phyloP scores from a whole-genome alignment of 2,329 filamentous ascomycete genomes.

The Sclerotinia glacialis region DNA sequence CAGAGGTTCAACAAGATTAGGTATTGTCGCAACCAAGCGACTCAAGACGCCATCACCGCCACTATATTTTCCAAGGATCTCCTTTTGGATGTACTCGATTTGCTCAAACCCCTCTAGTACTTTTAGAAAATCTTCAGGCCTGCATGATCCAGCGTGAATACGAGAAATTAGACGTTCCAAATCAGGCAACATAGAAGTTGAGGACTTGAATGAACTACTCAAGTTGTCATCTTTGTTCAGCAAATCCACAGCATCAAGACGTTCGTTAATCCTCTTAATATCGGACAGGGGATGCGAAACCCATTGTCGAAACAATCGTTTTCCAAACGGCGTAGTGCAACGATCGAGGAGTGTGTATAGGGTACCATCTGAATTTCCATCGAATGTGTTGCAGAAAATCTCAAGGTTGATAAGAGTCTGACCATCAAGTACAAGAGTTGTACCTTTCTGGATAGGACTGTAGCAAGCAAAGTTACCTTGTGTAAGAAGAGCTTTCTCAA shows the following conservation, averaged over 20 bases:
- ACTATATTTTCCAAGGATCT: slow-evolving; percentile 69
- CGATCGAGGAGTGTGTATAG: slow-evolving; percentile 88
- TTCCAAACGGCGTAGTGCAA: slow-evolving; percentile 95
- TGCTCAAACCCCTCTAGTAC: slow-evolving; percentile 96
- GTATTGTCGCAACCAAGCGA: slow-evolving; percentile 80
- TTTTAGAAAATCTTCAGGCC: slow-evolving; percentile 85
- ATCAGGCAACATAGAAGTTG: slow-evolving; percentile 88
- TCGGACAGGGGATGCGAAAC: slow-evolving; percentile 93
- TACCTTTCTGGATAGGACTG: slow-evolving; percentile 83
- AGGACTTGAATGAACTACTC: slow-evolving; percentile 83
- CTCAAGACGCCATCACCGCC: slow-evolving; percentile 82
- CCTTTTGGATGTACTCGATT: slow-evolving; percentile 84
- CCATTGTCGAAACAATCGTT: slow-evolving; percentile 94
- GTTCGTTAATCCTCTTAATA: slow-evolving; percentile 82
- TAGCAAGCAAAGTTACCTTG: slow-evolving; percentile 91
- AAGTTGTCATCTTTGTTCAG: slow-evolving; percentile 79
- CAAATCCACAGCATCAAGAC: slow-evolving; percentile 89
- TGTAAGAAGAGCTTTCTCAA: slow-evolving; percentile 82
- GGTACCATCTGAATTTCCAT: slow-evolving; percentile 81
- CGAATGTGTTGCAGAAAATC: slow-evolving; percentile 88
- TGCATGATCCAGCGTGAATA: slow-evolving; percentile 88
- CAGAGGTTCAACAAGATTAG: slow-evolving; percentile 70
- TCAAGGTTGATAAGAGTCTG: slow-evolving; percentile 98
- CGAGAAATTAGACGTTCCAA: slow-evolving; percentile 91
- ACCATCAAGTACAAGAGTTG: slow-evolving; percentile 87